Conservation (phyloP, 139 green algal genomes). For the Parachlorella kessleri region DNA sequence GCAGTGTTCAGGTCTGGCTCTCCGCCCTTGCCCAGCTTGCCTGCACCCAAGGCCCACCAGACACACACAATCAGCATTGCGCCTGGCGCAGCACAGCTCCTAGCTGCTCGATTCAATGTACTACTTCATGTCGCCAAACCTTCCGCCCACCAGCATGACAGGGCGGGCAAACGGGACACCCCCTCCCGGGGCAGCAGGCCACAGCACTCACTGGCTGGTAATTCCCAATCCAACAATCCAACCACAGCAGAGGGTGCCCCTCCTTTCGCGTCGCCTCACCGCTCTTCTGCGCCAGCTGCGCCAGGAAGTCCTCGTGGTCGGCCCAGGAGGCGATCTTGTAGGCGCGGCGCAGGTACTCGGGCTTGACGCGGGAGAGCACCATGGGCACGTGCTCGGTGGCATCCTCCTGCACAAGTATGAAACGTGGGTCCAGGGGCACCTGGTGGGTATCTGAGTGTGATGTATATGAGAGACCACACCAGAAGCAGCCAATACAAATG, state of each 20-base stretch:
- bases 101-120: background rate
- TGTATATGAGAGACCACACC: no score
- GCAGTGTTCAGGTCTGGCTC: constrained; percentile 96
- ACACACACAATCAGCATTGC: no score
- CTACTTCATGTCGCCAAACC: background rate
- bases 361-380: constrained; percentile 84
- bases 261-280: no score
- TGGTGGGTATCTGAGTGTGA: background rate
- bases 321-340: constrained; percentile 90
- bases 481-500: no score
- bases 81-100: no score
- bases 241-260: no score
- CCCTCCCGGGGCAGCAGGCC: no score
- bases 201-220: no score
- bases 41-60: constrained; percentile 30
- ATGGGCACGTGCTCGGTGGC: constrained; percentile 80
- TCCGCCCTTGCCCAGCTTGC: constrained; percentile 82
- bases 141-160: background rate
- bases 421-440: background rate
- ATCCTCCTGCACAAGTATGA: constrained; percentile 67
- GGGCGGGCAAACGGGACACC: no score
- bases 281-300: constrained; percentile 73
- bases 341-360: constrained; percentile 84
- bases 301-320: constrained; percentile 91
- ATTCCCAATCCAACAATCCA: no score